Evolutionary conservation across 129 eudicot genomes (phyloP).

Genomic region (Escallonia rubra): DNA sequence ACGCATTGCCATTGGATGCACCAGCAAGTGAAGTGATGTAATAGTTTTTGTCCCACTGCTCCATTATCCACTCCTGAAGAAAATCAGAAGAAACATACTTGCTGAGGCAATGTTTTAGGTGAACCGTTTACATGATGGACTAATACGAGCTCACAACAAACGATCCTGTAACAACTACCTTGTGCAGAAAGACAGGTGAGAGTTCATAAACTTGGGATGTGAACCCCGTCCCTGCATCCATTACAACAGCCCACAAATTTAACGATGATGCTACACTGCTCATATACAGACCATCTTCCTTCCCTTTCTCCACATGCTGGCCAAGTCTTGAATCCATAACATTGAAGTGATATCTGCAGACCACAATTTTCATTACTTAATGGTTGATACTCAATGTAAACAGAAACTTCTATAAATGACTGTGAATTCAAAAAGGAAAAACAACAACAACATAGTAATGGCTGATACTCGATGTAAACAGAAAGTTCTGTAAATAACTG

Average conservation of each 20-base stretch:
- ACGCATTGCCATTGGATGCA: conserved; percentile 65
- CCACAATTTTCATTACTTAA: neutral
- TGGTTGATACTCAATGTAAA: neutral
- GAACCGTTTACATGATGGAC: neutral
- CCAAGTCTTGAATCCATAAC: conserved; percentile 66
- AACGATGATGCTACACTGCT: conserved; percentile 71
- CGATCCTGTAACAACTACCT: conserved; percentile 31
- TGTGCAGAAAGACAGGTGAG: conserved; percentile 71
- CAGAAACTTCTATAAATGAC: too few relatives aligned
- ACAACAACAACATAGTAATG: too few relatives aligned
- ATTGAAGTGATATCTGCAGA: conserved; percentile 70
- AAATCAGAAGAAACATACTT: neutral
- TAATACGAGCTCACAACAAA: neutral
- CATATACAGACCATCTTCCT: conserved; percentile 60
- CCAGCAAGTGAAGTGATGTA: conserved; percentile 83
- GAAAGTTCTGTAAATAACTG: too few relatives aligned
- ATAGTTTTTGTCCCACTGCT: conserved; percentile 84
- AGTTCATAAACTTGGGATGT: conserved; percentile 66
- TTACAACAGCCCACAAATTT: conserved; percentile 76
- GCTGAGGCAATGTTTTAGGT: neutral
- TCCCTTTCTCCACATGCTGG: conserved; percentile 80
- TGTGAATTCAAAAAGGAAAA: too few relatives aligned
- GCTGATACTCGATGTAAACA: too few relatives aligned
- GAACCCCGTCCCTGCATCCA: conserved; percentile 94
- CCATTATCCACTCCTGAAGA: conserved; percentile 86